Base-by-base conservation (phyloP, 2,329 filamentous ascomycete species). In the Parascedosporium putredinis region DNA sequence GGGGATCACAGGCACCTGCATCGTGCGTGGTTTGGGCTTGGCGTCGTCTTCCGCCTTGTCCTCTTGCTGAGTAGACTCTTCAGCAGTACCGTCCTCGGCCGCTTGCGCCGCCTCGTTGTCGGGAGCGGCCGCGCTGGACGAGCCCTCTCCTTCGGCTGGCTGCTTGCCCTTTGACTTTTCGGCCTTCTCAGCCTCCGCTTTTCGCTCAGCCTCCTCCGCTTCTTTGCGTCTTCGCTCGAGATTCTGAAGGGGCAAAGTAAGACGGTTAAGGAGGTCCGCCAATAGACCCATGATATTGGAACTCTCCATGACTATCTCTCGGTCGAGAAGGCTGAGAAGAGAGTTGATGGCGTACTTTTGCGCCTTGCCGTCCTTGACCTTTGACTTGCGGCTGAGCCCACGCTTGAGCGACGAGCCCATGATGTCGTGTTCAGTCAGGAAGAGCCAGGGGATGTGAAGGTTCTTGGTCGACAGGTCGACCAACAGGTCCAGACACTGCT, bases 281-380 rank as follows among this genome's bases (percentile, higher is more conserved):
- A 98, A 76, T 54, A 89, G 84, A 58, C 95, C 91, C 90, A 98
- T 97, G 51, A 95, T 91, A 5, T 83, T 77, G n/a, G 91, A 90
- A 67, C 89, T 98, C 67, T 98, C 93, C 69, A 95, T 95, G 55
- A 98, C 90, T 53, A 97, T 74, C 55, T 89, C 87, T n/a, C 93
- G 86, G 62, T 97, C 93, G 20, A 98, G 76, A 4, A 98, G 75
- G 53, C 82, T 84, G 44, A 98, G 75, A 25, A 98, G 71, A 12
- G 90, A 89, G 63, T 98, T 98, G 62, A 98, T 78, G 8, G 94
- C 89, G 62, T 86, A 98, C 62, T 88, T 93, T 57, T 84, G 83
- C 24, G 87, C 83, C 65, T 86, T 94, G 56, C 73, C 80, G 56
- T 95, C 91, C 66, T 91, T 93, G 48, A 73, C 78, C 65, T 97